Evolutionary conservation across 345 rosid species (phyloP).

Genomic region (Lumnitzera littorea): DNA sequence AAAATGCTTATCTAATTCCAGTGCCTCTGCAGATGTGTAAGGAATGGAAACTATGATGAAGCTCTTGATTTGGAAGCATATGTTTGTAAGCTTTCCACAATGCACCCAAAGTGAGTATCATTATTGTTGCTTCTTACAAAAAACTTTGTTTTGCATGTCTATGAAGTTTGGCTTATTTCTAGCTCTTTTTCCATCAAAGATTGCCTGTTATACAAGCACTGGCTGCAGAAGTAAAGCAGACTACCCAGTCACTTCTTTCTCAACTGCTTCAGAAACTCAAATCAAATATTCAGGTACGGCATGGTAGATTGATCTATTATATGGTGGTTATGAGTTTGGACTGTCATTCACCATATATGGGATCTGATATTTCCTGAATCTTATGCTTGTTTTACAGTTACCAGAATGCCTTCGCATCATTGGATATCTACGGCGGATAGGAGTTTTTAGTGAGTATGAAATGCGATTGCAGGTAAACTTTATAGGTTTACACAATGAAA

Average conservation of each 20-base stretch:
- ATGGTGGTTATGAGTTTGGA: not conserved
- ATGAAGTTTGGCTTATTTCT: slow-evolving; percentile 14
- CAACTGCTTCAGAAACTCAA: slow-evolving; percentile 90
- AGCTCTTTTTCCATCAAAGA: slow-evolving; percentile 26
- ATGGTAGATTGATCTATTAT: slow-evolving; percentile 3
- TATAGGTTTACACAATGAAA: not conserved
- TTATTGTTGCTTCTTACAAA: not conserved
- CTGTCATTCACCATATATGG: not conserved
- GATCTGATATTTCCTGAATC: slow-evolving; percentile 3
- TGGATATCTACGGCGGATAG: slow-evolving; percentile 91
- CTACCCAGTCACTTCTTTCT: slow-evolving; percentile 89
- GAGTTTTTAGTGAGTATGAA: slow-evolving; percentile 89
- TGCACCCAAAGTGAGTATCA: slow-evolving; percentile 92
- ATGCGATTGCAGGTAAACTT: slow-evolving; percentile 80
- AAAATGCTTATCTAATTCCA: slow-evolving; percentile 5
- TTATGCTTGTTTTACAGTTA: slow-evolving; percentile 38
- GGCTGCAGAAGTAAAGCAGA: slow-evolving; percentile 81
- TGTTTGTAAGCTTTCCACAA: slow-evolving; percentile 78
- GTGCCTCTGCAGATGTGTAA: slow-evolving; percentile 64
- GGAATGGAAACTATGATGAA: slow-evolving; percentile 95
- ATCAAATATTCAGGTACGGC: slow-evolving; percentile 80
- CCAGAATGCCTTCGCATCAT: slow-evolving; percentile 95
- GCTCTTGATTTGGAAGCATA: slow-evolving; percentile 97
- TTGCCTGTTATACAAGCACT: slow-evolving; percentile 88
- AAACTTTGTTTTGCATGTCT: slow-evolving; percentile 6